Base-by-base conservation (phyloP, 306 rosid genomes). In the Phaseolus lunatus region DNA sequence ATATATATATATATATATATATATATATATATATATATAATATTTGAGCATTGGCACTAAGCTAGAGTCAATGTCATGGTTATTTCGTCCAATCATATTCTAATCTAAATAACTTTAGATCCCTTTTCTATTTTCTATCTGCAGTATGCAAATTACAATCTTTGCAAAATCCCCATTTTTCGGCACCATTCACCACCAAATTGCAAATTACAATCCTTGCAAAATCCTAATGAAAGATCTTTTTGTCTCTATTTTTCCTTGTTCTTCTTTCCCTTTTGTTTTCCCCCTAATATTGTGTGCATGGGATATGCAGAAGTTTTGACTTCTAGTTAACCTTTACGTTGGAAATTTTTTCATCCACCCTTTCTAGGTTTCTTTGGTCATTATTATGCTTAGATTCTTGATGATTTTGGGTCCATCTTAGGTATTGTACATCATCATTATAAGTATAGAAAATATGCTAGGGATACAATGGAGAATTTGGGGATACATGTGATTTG, bases 41-140 rank as follows among this genome's bases (percentile, higher is more conserved):
- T 24, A 70, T 33, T 44, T 44, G 67, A 64, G 45, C 1, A n/a
- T 54, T 62, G 79, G 67, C 77, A 59, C 41, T 52, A 69, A 68
- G 66, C 22, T 59, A 71, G 71, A 56, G 79, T 82, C 82, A 82
- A 77, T 82, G 79, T 82, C 82, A 82, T 15, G 72, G 79, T 72
- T 77, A 54, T 72, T 72, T 75, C n/a, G 58, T 77, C 75, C 12
- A 8, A 23, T 82, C 68, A 82, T 49, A 81, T 58, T 74, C 56
- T 35, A 56, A n/a, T 33, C 73, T 31, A 75, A 67, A 57, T 75
- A 73, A 49, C 37, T 80, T 75, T 19, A 35, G 7, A 1, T 33
- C 27, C 3, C 24, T 7, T 52, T 41, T 54, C 15, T 67, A 67
- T 53, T 77, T 77, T 76, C 13, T 53, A 27, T 47, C 10, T 9